phyloP scores from a whole-genome alignment of 345 rosid genomes.

The Nasturtium officinale region DNA sequence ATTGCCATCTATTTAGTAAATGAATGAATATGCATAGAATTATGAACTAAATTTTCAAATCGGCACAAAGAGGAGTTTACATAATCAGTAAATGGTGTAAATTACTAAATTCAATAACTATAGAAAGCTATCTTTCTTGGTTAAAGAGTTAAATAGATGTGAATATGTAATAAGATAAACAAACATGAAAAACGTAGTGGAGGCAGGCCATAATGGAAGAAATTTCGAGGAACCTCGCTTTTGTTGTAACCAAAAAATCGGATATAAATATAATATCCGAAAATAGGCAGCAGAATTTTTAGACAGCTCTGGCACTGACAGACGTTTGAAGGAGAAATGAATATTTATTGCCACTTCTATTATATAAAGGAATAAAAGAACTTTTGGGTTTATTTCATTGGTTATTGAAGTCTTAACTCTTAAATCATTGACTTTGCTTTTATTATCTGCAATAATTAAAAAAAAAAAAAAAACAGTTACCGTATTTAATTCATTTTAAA shows the following conservation, averaged over 20 bases:
- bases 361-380: not conserved
- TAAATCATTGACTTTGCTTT: slow-evolving; percentile 25
- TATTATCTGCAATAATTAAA: not conserved
- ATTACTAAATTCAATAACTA: not conserved
- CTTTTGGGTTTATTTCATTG: not conserved
- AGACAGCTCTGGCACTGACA: slow-evolving; percentile 33
- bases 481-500: not conserved
- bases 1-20: not conserved
- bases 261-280: not conserved
- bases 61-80: not conserved
- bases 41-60: not conserved
- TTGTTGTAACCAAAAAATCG: slow-evolving; percentile 4
- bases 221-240: slow-evolving; percentile 35
- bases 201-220: slow-evolving; percentile 31
- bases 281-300: slow-evolving; percentile 12
- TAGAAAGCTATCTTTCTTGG: not conserved
- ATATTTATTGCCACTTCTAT: not conserved
- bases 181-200: slow-evolving; percentile 16
- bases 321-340: slow-evolving; percentile 8
- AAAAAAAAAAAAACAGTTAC: too few species aligned
- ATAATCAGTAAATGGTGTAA: not conserved
- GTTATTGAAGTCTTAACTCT: not conserved
- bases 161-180: not conserved
- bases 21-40: not conserved
- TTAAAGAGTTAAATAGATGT: not conserved